Evolutionary conservation across 2,329 filamentous ascomycete genomes (phyloP), one percentile per base, ranked within the genome.

Genomic region (Knufia petricola): DNA sequence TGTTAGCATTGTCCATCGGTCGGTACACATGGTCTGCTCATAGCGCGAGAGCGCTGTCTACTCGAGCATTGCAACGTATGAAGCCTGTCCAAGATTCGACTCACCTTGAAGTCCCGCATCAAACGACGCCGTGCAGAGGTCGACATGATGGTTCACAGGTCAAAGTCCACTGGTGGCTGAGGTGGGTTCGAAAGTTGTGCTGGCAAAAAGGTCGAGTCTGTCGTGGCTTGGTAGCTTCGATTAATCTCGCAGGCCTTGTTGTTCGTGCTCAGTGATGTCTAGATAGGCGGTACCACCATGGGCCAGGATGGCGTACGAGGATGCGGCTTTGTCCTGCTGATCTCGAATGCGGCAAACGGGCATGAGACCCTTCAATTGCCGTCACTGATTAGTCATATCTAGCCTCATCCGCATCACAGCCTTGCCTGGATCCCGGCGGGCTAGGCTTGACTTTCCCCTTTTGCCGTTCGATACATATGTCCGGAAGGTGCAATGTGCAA

Each of bases 81-180:
- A n/a, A n/a, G n/a, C n/a, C n/a, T 17, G 26, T 44, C 12, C 28
- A 40, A 13, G 12, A 30, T 15, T 60, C 58, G 57, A 64, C 78
- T 52, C 67, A 94, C 88, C 85, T 96, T 96, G 79, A 96, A 96
- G 75, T 96, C 92, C 67, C 92, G 86, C 92, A 98, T 96, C 68
- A 98, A 76, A 65, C 92, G 87, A 66, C 92, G 86, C 66, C 92
- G 85, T 59, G 92, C 92, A 59, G 90, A 85, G 32, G 32, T 36
- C 32, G 32, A 36, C 32, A 36, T 36, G 15, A 7, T 36, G 32
- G 15, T 17, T 36, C 32, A n/a, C 6, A 28, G 26, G 32, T 4
- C 6, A 17, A 8, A n/a, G 6, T 36, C n/a, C n/a, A n/a, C n/a
- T n/a, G n/a, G 32, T 17, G 6, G 15, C 32, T 17, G 32, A 36